A percentile compares a stretch with the other conserved stretches of the same genome.
These are phyloP conservation scores for Talaromyces thailandensis DNA, from an alignment of 495 filamentous ascomycete genomes.

Conservation along the genomic window DNA sequence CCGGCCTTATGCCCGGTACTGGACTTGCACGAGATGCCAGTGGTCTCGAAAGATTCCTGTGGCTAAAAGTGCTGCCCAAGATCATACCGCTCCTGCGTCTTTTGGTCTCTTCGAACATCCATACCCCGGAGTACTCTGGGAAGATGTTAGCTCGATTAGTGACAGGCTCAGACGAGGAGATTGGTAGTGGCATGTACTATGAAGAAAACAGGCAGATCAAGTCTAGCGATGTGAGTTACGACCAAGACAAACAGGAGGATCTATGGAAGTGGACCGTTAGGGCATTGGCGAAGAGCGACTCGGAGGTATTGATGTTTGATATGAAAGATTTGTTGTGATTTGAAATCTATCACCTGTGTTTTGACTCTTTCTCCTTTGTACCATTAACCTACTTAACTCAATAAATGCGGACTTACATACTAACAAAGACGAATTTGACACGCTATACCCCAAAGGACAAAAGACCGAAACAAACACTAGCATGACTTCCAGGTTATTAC, in stretches of 20 bases:
- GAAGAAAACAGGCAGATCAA: conserved; percentile 24
- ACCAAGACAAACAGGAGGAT: conserved; percentile 32
- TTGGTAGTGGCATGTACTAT: conserved; percentile 28
- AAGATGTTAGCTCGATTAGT: conserved; percentile 25
- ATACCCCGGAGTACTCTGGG: conserved; percentile 27
- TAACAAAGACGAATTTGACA: background rate
- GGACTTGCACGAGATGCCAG: conserved; percentile 23
- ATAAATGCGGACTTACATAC: background rate
- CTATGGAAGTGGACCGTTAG: conserved; percentile 25
- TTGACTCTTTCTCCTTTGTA: background rate
- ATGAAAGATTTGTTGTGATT: background rate
- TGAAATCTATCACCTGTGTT: background rate
- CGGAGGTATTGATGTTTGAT: background rate
- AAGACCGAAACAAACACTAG: background rate
- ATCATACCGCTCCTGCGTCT: conserved; percentile 24
- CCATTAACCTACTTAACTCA: background rate
- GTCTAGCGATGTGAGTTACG: conserved; percentile 28
- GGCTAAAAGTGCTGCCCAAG: conserved; percentile 24
- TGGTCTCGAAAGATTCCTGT: conserved; percentile 12
- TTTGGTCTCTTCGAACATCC: conserved; percentile 21
- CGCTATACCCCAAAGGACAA: background rate
- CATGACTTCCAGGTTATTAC: background rate
- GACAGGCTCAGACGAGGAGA: conserved; percentile 15
- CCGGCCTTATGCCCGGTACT: conserved; percentile 39
- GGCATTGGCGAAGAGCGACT: background rate